phyloP scores from a whole-genome alignment of 768 basidiomycete species.

The Rhizopogon roseolus region DNA sequence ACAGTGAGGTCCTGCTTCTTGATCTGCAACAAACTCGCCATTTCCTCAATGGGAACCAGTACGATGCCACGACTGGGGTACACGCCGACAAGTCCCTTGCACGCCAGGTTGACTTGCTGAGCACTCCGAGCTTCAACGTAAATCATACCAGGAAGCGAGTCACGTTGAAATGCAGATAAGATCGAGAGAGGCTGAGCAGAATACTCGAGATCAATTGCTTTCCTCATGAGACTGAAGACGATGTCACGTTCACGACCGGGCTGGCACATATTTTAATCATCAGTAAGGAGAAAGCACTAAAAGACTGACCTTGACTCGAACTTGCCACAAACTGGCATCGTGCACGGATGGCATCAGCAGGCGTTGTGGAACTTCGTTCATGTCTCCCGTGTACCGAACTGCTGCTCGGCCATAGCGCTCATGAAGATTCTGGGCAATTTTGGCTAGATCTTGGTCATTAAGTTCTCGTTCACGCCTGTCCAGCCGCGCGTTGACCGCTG shows the following conservation, averaged over 20 bases:
- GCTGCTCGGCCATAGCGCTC: constrained; percentile 71
- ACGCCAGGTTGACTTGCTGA: constrained; percentile 79
- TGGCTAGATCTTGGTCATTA: constrained; percentile 74
- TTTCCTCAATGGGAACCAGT: constrained; percentile 94
- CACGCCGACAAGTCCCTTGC: constrained; percentile 88
- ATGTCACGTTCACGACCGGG: constrained; percentile 90
- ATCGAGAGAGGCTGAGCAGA: constrained; percentile 77
- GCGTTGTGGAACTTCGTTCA: constrained; percentile 90
- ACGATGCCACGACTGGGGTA: constrained; percentile 78
- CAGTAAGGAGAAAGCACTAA: not conserved
- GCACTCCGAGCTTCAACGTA: constrained; percentile 93
- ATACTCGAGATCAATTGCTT: constrained; percentile 82
- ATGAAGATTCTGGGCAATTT: constrained; percentile 77
- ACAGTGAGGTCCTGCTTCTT: constrained; percentile 90
- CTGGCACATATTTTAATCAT: constrained; percentile 33
- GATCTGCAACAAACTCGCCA: constrained; percentile 93
- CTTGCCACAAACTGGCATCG: constrained; percentile 94
- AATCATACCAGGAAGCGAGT: constrained; percentile 92
- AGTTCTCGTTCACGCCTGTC: constrained; percentile 68
- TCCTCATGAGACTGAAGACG: constrained; percentile 92
- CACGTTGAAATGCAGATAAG: constrained; percentile 91
- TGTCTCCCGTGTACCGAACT: constrained; percentile 81
- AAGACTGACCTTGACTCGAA: constrained; percentile 76
- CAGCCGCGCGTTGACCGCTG: constrained; percentile 61
- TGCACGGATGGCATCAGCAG: constrained; percentile 95